Evolutionary conservation across 2,329 filamentous ascomycete species (phyloP).

Genomic region (Trichophyton verrucosum): DNA sequence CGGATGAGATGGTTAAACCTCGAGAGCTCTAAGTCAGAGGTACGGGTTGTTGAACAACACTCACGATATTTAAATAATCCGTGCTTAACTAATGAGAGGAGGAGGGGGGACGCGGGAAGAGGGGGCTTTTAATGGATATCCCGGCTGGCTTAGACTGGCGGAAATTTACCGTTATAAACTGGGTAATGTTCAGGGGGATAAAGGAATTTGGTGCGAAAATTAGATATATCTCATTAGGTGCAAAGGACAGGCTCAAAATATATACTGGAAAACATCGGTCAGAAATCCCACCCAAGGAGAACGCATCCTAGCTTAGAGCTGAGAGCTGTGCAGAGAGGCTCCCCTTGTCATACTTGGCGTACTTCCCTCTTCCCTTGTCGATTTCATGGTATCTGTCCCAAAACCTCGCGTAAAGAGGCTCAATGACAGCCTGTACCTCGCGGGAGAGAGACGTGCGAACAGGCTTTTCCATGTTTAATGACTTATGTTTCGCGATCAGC

Average conservation of each 20-base stretch:
- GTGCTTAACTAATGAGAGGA: too few relatives aligned
- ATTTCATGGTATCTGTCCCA: constrained; percentile 97
- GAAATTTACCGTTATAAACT: too few relatives aligned
- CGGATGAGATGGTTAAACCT: too few relatives aligned
- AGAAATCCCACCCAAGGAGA: not conserved
- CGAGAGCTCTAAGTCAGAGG: too few relatives aligned
- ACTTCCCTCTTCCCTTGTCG: constrained; percentile 95
- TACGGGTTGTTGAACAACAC: too few relatives aligned
- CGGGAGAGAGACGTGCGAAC: constrained; percentile 67
- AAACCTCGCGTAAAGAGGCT: constrained; percentile 87
- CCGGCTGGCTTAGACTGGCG: too few relatives aligned
- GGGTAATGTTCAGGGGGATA: too few relatives aligned
- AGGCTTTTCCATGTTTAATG: constrained; percentile 79
- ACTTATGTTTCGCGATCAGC: constrained; percentile 68
- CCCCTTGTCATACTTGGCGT: constrained; percentile 91
- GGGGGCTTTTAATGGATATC: too few relatives aligned
- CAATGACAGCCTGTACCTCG: constrained; percentile 82
- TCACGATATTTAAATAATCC: too few relatives aligned
- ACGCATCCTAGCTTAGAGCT: constrained; percentile 7
- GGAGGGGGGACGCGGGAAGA: too few relatives aligned
- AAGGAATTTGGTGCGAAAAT: too few relatives aligned
- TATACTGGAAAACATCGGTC: not conserved
- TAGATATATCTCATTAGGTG: not conserved
- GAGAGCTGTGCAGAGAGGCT: constrained; percentile 55
- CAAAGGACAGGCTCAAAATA: not conserved